Evolutionary conservation across 129 eudicot genomes (phyloP), one percentile per base, ranked within the genome.

Genomic region (Arctium lappa): DNA sequence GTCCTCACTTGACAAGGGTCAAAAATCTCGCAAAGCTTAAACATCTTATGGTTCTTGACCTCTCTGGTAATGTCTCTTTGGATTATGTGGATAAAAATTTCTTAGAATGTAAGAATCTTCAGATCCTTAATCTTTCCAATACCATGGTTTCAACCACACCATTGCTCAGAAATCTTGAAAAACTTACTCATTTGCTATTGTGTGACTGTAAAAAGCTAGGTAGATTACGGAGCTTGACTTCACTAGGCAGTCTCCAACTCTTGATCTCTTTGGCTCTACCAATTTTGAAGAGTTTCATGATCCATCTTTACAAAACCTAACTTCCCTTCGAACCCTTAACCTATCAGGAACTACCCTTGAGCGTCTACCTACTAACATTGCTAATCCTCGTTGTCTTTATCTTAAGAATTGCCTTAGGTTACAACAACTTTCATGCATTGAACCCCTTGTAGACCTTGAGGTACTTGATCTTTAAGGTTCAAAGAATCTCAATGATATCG

Each of bases 391-490:
- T 72, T 46, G 48, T 44, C 74, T 85, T 31, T 80, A 13, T 69
- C 60, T 85, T 46, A 75, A 77, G 76, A 12, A 66, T 80, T 85
- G 88, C 69, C 40, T 10, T 34, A 29, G 46, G 18, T 32, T 85
- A 69, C 69, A 63, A 18, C n/a, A 68, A 11, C 63, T 79, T 10
- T 36, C 34, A 3, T 80, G 34, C 50, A 46, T 75, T 15, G 32
- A 75, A 48, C 16, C 75, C 38, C 88, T 81, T 27, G 72, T 50
- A 69, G 66, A n/a, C 69, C 74, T 85, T 36, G 73, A 80, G 81
- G 36, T 68, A 29, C 88, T 85, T 16, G 88, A 80, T 76, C 78
- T 85, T 75, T 80, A 81, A 33, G 88, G 84, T 68, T 40, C 88
- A 31, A 31, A 31, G n/a, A 36, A 29, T 73, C 83, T 84, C 63